phyloP scores from a whole-genome alignment of 495 filamentous ascomycete genomes.

The Lasiosphaeris hirsuta region DNA sequence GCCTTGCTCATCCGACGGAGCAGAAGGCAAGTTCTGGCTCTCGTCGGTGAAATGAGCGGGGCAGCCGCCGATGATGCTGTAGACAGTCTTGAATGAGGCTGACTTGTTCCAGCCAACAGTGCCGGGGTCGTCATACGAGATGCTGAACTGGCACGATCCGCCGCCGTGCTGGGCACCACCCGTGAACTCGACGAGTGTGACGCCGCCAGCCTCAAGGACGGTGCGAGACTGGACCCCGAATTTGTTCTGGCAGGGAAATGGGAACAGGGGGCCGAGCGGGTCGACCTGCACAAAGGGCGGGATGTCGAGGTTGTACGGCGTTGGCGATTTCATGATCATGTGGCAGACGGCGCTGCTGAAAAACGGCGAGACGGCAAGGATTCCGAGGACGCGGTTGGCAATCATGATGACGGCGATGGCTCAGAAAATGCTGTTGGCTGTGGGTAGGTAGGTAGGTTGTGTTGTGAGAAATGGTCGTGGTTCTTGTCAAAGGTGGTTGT shows the following conservation, averaged over 20 bases:
- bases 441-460: too few species aligned
- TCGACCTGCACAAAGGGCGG: slow-evolving; percentile 43
- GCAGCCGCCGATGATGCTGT: slow-evolving; percentile 68
- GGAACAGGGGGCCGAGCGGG: slow-evolving; percentile 52
- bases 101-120: slow-evolving; percentile 37
- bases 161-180: slow-evolving; percentile 66
- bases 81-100: slow-evolving; percentile 61
- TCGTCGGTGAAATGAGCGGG: slow-evolving; percentile 42
- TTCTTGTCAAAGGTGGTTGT: too few species aligned
- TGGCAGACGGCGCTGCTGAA: slow-evolving; percentile 41
- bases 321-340: slow-evolving; percentile 62
- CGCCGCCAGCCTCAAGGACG: slow-evolving; percentile 42
- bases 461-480: too few species aligned
- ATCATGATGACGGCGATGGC: too few species aligned
- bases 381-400: too few species aligned
- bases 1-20: slow-evolving; percentile 14
- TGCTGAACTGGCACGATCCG: slow-evolving; percentile 73
- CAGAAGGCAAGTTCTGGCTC: slow-evolving; percentile 29
- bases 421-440: too few species aligned
- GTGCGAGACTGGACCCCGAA: slow-evolving; percentile 34
- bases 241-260: slow-evolving; percentile 70
- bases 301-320: slow-evolving; percentile 49
- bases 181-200: slow-evolving; percentile 45
- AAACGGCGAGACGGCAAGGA: too few species aligned
- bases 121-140: slow-evolving; percentile 62